phyloP scores from a whole-genome alignment of 768 basidiomycete species.

The Pulveroboletus frians region DNA sequence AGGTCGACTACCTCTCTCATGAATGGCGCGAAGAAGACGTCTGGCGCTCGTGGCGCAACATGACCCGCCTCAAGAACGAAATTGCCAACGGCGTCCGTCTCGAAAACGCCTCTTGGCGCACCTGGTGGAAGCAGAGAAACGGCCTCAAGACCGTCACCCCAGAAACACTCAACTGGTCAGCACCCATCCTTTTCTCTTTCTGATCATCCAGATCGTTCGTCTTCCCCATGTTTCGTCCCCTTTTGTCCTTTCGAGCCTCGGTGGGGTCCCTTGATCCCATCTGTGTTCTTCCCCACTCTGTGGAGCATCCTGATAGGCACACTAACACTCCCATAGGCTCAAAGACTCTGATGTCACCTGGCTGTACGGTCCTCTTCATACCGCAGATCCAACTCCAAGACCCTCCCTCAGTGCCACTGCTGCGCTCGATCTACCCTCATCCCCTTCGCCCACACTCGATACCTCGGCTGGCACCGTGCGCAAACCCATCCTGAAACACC shows the following conservation, averaged over 20 bases:
- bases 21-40: slow-evolving; percentile 98
- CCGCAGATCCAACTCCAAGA: slow-evolving; percentile 68
- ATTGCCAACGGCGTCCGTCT: slow-evolving; percentile 92
- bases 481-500: slow-evolving; percentile 95
- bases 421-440: slow-evolving; percentile 33
- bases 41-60: slow-evolving; percentile 96
- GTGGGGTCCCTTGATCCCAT: background rate
- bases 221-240: too few relatives aligned
- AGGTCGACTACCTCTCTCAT: slow-evolving; percentile 98
- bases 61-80: slow-evolving; percentile 98
- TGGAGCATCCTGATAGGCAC: background rate
- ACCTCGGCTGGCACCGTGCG: slow-evolving; percentile 25
- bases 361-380: slow-evolving; percentile 96
- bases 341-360: slow-evolving; percentile 99
- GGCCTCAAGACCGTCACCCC: slow-evolving; percentile 92
- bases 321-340: slow-evolving; percentile 56
- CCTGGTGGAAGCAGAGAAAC: slow-evolving; percentile 99
- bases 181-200: slow-evolving; percentile 9
- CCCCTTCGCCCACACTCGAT: slow-evolving; percentile 28
- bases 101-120: slow-evolving; percentile 98
- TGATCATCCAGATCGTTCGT: background rate
- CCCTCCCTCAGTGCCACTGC: slow-evolving; percentile 36
- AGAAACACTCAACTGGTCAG: slow-evolving; percentile 97
- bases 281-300: too few relatives aligned
- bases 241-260: background rate